Base-by-base conservation (phyloP, 768 basidiomycete species). In the Albatrellus ellisii region DNA sequence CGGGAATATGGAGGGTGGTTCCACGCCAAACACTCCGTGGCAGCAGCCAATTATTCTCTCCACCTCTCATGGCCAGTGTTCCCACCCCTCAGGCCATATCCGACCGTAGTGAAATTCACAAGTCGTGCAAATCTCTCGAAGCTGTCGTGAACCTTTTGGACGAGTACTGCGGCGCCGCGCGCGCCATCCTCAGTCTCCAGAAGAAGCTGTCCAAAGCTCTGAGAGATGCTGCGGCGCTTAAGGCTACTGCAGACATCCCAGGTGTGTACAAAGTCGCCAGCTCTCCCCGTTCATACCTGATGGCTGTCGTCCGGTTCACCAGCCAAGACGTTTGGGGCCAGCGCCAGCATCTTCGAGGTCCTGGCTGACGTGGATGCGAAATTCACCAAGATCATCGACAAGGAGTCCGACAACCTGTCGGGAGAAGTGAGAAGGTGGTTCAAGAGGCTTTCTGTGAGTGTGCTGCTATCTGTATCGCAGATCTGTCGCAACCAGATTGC, bases 361-460 rank as follows among this genome's bases (percentile, higher is more conserved):
- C 60, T 84, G 35, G 69, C 72, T 2, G 83, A 87, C 22, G 69
- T 86, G 39, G 79, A 86, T 52, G 45, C 62, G 49, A 88, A 82
- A 62, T 86, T 84, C 58, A 71, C 73, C 31, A 87, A 80, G 61
- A 55, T 80, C 46, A 71, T 71, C 10, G 79, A 83, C 50, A 85
- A 75, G 60, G 84, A 88, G 48, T 83, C 75, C 45, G 75, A 77
- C 46, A 53, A 43, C 17, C 62, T 85, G 38, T 75, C 73, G 48
- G 58, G 63, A 24, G 84, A 86, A 48, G 75, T 85, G 31, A 80
- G 77, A 66, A 88, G 82, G 53, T 87, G 84, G 83, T 78, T 87
- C 67, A 86, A 82, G 72, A 85, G 78, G 58, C 68, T 87, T 26
- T 69, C 76, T 37, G 84, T 87, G 52, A 51, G 80, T 61, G n/a